Conservation (phyloP, 192 early-diverging fungal species). For the Chytriomyces sp. region DNA sequence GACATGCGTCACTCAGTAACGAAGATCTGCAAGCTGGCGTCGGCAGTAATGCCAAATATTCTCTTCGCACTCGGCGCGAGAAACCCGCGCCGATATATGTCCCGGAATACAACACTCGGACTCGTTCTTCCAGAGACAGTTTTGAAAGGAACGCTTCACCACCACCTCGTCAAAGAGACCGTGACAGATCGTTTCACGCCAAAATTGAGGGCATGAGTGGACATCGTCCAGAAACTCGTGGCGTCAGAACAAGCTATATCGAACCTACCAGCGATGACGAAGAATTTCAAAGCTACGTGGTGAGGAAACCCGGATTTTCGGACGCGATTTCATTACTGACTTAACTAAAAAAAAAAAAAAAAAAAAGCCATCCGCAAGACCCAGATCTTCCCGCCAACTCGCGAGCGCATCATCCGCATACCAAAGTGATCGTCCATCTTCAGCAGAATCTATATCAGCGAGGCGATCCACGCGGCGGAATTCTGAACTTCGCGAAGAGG, state of each 20-base stretch:
- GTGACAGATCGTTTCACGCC: not conserved
- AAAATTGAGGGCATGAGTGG: not conserved
- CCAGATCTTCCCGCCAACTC: too few species aligned
- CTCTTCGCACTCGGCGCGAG: not conserved
- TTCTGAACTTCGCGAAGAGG: not conserved
- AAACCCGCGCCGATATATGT: not conserved
- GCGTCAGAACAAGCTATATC: not conserved
- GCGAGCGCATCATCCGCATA: too few species aligned
- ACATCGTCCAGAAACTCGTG: not conserved
- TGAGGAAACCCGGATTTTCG: not conserved
- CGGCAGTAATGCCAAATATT: not conserved
- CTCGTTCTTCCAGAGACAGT: not conserved
- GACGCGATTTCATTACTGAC: too few species aligned
- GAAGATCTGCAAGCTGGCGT: not conserved
- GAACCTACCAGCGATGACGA: constrained; percentile 4
- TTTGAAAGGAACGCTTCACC: not conserved
- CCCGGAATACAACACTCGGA: not conserved
- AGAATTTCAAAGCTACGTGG: not conserved
- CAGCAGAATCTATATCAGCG: not conserved
- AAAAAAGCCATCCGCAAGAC: too few species aligned
- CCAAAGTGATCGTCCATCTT: not conserved
- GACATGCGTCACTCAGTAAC: not conserved
- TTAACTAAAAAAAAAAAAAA: too few species aligned
- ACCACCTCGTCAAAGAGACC: not conserved
- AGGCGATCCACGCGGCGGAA: not conserved